Conservation (phyloP, 2,329 filamentous ascomycete genomes). For the Hymenoscyphus occultus region DNA sequence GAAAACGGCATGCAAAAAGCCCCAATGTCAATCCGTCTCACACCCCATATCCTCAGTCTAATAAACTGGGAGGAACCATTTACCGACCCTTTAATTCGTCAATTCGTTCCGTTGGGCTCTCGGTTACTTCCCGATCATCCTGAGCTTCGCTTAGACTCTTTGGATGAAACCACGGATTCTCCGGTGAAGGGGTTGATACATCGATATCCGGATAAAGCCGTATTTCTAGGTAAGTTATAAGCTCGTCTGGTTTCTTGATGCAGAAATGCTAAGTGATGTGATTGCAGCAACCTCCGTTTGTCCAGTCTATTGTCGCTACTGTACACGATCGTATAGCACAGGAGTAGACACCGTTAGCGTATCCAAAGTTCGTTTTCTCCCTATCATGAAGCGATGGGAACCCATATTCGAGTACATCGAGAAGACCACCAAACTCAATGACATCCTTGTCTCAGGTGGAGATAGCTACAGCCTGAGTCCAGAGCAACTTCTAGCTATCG, state of each 20-base stretch:
- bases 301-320: slow-evolving; percentile 61
- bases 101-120: slow-evolving; percentile 58
- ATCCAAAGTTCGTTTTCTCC: slow-evolving; percentile 44
- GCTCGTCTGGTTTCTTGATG: neutral
- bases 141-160: slow-evolving; percentile 52
- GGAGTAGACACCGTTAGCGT: slow-evolving; percentile 54
- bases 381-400: slow-evolving; percentile 49
- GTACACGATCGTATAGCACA: slow-evolving; percentile 59
- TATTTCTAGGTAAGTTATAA: slow-evolving; percentile 52
- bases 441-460: slow-evolving; percentile 62
- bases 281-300: slow-evolving; percentile 54
- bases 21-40: slow-evolving; percentile 59
- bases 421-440: slow-evolving; percentile 46
- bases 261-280: slow-evolving; percentile 1
- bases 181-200: slow-evolving; percentile 58
- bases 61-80: slow-evolving; percentile 59
- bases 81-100: slow-evolving; percentile 56
- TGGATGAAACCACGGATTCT: slow-evolving; percentile 55
- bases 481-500: slow-evolving; percentile 51
- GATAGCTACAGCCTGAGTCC: slow-evolving; percentile 58
- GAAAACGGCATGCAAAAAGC: slow-evolving; percentile 49
- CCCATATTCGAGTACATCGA: slow-evolving; percentile 55
- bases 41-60: slow-evolving; percentile 57
- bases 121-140: slow-evolving; percentile 53
- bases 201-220: slow-evolving; percentile 60